phyloP scores from a whole-genome alignment of 2,329 filamentous ascomycete species.

The Sclerotiophoma versabilis region DNA sequence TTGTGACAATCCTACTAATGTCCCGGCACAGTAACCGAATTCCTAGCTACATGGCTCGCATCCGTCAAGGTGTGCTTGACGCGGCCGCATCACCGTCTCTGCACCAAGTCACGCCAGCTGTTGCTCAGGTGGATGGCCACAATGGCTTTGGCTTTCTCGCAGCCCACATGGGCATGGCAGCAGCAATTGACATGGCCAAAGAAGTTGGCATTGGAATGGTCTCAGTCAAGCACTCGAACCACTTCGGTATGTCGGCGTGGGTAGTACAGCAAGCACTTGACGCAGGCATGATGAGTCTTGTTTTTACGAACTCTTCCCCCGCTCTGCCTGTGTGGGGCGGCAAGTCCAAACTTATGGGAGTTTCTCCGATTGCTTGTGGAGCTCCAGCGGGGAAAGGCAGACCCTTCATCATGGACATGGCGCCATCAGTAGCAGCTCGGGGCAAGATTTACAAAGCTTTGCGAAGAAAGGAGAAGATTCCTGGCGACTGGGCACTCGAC shows the following conservation, averaged over 20 bases:
- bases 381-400: slow-evolving; percentile 68
- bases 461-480: slow-evolving; percentile 72
- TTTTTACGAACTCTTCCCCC: slow-evolving; percentile 69
- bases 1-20: slow-evolving; percentile 5
- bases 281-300: slow-evolving; percentile 67
- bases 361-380: slow-evolving; percentile 77
- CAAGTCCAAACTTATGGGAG: slow-evolving; percentile 72
- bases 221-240: slow-evolving; percentile 77
- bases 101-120: slow-evolving; percentile 71
- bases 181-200: slow-evolving; percentile 71
- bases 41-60: slow-evolving; percentile 77
- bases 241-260: slow-evolving; percentile 86
- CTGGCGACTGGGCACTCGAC: slow-evolving; percentile 77
- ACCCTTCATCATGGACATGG: slow-evolving; percentile 80
- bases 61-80: slow-evolving; percentile 73
- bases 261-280: slow-evolving; percentile 79
- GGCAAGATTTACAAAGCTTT: slow-evolving; percentile 77
- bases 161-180: slow-evolving; percentile 69
- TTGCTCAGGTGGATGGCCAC: slow-evolving; percentile 70
- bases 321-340: slow-evolving; percentile 76
- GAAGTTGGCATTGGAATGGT: slow-evolving; percentile 77
- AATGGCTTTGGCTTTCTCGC: slow-evolving; percentile 81
- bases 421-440: slow-evolving; percentile 71
- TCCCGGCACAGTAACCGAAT: slow-evolving; percentile 64
- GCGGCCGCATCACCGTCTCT: slow-evolving; percentile 66